Base-by-base conservation (phyloP, 2,329 filamentous ascomycete genomes). In the Verticillium dahliae region DNA sequence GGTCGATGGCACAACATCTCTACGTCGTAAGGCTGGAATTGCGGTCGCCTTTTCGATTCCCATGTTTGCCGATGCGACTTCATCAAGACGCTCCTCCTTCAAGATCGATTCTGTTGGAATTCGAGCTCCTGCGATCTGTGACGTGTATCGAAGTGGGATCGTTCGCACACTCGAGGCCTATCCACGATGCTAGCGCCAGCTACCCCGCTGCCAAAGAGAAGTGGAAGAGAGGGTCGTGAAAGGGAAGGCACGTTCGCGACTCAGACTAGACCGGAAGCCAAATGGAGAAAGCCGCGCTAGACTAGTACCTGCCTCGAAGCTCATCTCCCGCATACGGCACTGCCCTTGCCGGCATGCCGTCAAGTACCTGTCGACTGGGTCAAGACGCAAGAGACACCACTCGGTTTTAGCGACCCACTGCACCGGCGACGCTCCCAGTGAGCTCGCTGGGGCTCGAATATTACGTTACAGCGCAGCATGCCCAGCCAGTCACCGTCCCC, bases 401-500 rank as follows among this genome's bases (percentile, higher is more conserved):
- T 38, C 15, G 18, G 15, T 52, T n/a, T 31, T 31, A 31, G 27
- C 27, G 27, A 31, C n/a, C n/a, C 11, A 10, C 45, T 11, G 18
- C 45, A n/a, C n/a, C 22, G n/a, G 9, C n/a, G n/a, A 52, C 45
- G 45, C 18, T 18, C 7, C 9, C n/a, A 52, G 45, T 10, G 41
- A 54, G 38, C 41, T 54, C 38, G 38, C 41, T 39, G 14, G 57
- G 41, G 37, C 45, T 63, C 63, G 63, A 41, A 63, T 64, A 64
- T 63, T 60, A 64, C 63, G 59, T 64, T 64, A 61, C 63, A 63
- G 59, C 56, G 61, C 61, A 64, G 45, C 15, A 52, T 52, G 45
- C 45, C 45, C 45, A 52, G 45, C 45, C 45, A 52, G 45, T 52
- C 45, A 52, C n/a, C 18, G 18, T 22, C 18, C 18, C 45, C 45